Evolutionary conservation across 2,329 filamentous ascomycete species (phyloP), one percentile per base, ranked within the genome.

Genomic region (Cadophora malorum): DNA sequence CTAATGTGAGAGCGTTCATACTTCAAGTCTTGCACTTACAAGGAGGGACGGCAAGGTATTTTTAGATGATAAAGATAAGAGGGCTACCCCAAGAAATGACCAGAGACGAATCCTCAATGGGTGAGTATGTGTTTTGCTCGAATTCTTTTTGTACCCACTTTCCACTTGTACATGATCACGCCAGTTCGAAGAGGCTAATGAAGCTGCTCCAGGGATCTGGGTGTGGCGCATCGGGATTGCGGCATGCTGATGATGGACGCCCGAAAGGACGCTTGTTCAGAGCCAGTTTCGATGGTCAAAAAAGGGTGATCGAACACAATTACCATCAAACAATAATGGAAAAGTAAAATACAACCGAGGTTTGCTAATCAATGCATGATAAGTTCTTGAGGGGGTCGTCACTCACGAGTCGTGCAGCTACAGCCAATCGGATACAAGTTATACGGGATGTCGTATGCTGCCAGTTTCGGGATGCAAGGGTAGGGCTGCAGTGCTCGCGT

Each of bases 391-490:
- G 12, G 25, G 25, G 14, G 52, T 33, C 52, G 52, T 55, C 52
- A 38, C 35, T 38, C 35, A 38, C 6, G 28, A 33, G 12, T 31
- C 52, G 5, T 14, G 28, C 16, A 33, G 25, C 4, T 55, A 25
- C 16, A 33, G 8, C 52, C 52, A 55, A 33, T 55, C 14, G 16
- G 14, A n/a, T 33, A 31, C 28, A 55, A 45, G 16, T 14, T 16
- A 6, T n/a, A 16, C 8, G 25, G n/a, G 7, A n/a, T 4, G 2
- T 31, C 28, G 52, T n/a, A n/a, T 55, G 52, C 12, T 55, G 5
- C 52, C 28, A 55, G 52, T 55, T 55, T 55, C 52, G 52, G 52
- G 25, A 55, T 33, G 52, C 14, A 12, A 33, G 25, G 25, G 28
- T 25, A 33, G 33, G 52, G 25, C 28, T 28, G 23, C 12, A 14